phyloP scores from a whole-genome alignment of 345 rosid species.

The Gossypium australe region DNA sequence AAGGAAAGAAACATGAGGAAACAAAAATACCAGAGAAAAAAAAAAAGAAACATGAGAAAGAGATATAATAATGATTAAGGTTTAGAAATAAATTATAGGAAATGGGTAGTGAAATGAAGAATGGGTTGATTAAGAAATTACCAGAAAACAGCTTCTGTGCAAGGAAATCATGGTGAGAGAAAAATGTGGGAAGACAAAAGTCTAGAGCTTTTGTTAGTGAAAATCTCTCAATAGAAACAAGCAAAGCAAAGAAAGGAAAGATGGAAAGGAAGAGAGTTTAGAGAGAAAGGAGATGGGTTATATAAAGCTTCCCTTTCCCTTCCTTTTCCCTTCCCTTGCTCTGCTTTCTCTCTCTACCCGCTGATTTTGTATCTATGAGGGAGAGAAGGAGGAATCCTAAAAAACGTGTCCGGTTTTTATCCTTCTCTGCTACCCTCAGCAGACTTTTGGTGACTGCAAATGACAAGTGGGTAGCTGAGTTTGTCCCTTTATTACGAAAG shows the following conservation, averaged over 20 bases:
- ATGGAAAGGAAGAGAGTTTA: constrained; percentile 5
- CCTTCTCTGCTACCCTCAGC: background rate
- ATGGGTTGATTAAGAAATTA: constrained; percentile 23
- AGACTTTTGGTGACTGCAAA: background rate
- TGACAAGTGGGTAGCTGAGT: constrained; percentile 3
- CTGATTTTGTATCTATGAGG: constrained; percentile 6
- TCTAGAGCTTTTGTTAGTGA: background rate
- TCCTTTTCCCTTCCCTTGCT: background rate
- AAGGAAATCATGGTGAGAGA: constrained; percentile 45
- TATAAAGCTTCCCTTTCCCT: background rate
- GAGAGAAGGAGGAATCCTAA: constrained; percentile 9
- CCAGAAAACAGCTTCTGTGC: constrained; percentile 44
- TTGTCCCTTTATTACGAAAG: constrained; percentile 5
- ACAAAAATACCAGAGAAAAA: background rate
- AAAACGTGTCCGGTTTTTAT: constrained; percentile 28
- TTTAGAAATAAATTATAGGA: background rate
- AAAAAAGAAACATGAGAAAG: background rate
- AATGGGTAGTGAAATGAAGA: constrained; percentile 1
- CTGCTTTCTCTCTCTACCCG: constrained; percentile 4
- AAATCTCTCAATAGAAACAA: background rate
- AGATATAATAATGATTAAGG: background rate
- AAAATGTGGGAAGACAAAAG: constrained; percentile 20
- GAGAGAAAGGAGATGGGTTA: background rate
- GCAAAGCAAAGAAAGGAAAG: background rate
- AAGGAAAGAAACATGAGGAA: background rate